Base-by-base conservation (phyloP, 345 rosid genomes). In the Murraya paniculata region DNA sequence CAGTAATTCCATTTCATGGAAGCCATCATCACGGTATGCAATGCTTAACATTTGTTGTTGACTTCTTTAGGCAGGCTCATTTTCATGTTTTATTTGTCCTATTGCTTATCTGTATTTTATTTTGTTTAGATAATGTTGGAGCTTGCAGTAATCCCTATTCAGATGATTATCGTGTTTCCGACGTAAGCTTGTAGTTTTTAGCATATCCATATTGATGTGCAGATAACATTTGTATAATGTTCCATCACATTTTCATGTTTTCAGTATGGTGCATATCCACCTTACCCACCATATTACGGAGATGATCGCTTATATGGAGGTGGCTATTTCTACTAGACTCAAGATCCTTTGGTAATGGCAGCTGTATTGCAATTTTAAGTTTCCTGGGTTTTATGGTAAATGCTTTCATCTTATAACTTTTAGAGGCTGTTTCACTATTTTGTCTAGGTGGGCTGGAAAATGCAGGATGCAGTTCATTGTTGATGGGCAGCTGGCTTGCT, bases 191-290 rank as follows among this genome's bases (percentile, higher is more conserved):
- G 30, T 71, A 19, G 67, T 33, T 41, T 55, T 59, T 75, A 81
- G 67, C 69, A 48, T 61, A 10, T 81, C 64, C 21, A 8, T 59
- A 4, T 66, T 66, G 45, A 53, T 77, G 18, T 58, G 60, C 48
- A 53, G 36, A 27, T 18, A 75, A 68, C 66, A 30, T 39, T 71
- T 56, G 71, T 8, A n/a, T 79, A 41, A 65, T 81, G 36, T 56
- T 33, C 41, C 30, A 1, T 72, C 31, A 14, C 70, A 24, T 74
- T 64, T 65, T 80, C 71, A 53, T 84, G 65, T 77, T 64, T 75
- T 82, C 87, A 90, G 93, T 80, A 80, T 72, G 85, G 77, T 16
- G 59, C 88, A 9, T 79, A 85, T 78, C 84, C 87, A 48, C 73
- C 89, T 57, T 82, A 84, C 75, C 82, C 88, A 35, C 73, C 89